phyloP scores from a whole-genome alignment of 768 basidiomycete species.

The Tulasnella sp. region DNA sequence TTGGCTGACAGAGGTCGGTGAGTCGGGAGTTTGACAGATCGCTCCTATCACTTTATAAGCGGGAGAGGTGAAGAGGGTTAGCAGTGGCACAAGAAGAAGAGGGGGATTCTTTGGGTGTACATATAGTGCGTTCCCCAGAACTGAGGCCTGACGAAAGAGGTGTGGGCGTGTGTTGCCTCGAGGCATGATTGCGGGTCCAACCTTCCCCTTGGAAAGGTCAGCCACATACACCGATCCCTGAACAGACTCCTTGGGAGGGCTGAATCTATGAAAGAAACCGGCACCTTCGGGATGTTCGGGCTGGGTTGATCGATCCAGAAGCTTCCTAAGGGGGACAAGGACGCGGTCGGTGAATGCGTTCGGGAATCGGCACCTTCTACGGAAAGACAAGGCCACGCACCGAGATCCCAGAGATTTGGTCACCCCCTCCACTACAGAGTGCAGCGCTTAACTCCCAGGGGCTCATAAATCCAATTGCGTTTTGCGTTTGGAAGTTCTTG shows the following conservation, averaged over 20 bases:
- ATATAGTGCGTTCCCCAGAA: background rate
- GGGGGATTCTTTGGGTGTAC: background rate
- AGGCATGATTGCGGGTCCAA: background rate
- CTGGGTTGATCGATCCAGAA: background rate
- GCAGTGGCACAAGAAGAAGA: background rate
- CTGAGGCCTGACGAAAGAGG: background rate
- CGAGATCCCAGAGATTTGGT: background rate
- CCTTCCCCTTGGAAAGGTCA: background rate
- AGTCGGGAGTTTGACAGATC: background rate
- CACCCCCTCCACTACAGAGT: background rate
- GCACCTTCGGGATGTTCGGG: background rate
- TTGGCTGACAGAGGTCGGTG: background rate
- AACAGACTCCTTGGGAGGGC: background rate
- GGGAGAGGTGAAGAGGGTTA: background rate
- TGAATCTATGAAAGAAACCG: background rate
- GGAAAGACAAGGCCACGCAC: background rate
- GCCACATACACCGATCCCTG: background rate
- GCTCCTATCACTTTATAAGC: background rate
- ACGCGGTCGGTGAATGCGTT: background rate
- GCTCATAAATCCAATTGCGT: background rate
- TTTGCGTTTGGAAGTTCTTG: background rate
- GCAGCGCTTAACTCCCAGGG: background rate
- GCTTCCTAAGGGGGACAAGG: background rate
- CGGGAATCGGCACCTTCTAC: background rate
- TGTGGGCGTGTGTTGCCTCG: slow-evolving; percentile 3